Evolutionary conservation across 495 filamentous ascomycete species (phyloP).

Genomic region (Xylaria bambusicola): DNA sequence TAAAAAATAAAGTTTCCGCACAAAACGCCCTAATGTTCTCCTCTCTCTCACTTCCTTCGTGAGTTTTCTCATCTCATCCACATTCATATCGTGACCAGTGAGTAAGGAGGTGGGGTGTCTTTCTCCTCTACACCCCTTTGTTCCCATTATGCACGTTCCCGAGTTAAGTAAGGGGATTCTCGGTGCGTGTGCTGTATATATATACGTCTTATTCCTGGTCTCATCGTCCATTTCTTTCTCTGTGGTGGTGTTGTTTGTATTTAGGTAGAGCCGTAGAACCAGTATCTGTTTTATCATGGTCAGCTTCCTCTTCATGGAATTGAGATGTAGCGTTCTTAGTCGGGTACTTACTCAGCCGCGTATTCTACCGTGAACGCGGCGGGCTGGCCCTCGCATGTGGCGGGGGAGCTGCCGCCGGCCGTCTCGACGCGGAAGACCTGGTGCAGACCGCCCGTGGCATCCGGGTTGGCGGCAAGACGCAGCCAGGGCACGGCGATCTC

Average conservation of each 20-base stretch:
- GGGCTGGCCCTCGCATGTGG: slow-evolving; percentile 68
- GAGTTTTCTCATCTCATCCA: too few species aligned
- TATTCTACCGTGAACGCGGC: slow-evolving; percentile 73
- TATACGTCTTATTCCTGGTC: background rate
- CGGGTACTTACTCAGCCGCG: slow-evolving; percentile 78
- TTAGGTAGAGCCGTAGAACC: slow-evolving; percentile 34
- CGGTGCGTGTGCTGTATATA: too few species aligned
- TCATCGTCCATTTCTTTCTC: background rate
- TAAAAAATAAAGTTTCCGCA: too few species aligned
- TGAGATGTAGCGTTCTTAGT: too few species aligned
- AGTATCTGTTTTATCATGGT: slow-evolving; percentile 34
- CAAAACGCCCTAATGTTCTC: too few species aligned
- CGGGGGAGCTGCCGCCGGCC: slow-evolving; percentile 75
- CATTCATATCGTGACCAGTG: too few species aligned
- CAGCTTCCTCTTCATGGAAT: too few species aligned
- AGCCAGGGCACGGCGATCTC: slow-evolving; percentile 73
- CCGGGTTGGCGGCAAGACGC: slow-evolving; percentile 53
- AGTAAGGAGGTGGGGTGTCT: too few species aligned
- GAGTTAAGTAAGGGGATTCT: too few species aligned
- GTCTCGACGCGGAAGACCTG: slow-evolving; percentile 87
- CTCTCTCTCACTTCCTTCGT: too few species aligned
- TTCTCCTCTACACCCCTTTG: too few species aligned
- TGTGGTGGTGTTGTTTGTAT: background rate
- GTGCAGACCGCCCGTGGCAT: slow-evolving; percentile 62
- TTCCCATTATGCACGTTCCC: too few species aligned